Evolutionary conservation across 441 rosid species (phyloP), one percentile per base, ranked within the genome.

Genomic region (Erodium trifolium): DNA sequence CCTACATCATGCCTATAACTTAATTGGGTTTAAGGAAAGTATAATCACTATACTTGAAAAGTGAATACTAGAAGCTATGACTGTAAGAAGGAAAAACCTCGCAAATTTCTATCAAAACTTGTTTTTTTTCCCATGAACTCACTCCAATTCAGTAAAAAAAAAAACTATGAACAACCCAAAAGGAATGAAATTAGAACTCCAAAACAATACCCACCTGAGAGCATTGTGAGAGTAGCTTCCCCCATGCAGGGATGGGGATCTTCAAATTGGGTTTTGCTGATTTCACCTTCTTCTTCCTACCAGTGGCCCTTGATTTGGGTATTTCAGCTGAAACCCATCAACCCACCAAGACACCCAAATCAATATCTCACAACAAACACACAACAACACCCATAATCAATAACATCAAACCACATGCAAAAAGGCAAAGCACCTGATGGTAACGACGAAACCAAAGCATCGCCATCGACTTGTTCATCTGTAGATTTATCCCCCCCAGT

Each of bases 211-310:
- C 35, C 41, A 87, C 99, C 96, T 86, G 86, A 57, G 91, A 70
- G 71, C 82, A 87, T 88, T 92, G 95, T 2, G 98, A 92, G 72
- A 95, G 89, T 74, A 95, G 86, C 81, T 85, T 88, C 39, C 87
- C 99, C 97, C 98, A 95, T 16, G 96, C 91, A 78, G 41, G 39
- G 16, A 31, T 16, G 45, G 17, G 62, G 23, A 73, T 78, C 73
- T 83, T 86, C 18, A 82, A 74, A 70, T 70, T 79, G 63, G 72
- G 71, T 71, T 83, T 89, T 5, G 66, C 74, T 14, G 83, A 51
- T 77, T 86, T 86, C 0, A 75, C 35, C 0, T 78, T 80, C 78
- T 86, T 92, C 88, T 88, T 92, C 31, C 67, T 70, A 37, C 72
- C 76, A 39, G 53, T 70, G 0, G 83, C 75, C 85, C 84, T 88